Conservation (phyloP, 352 stramenopile species). For the Phytophthora megakarya region DNA sequence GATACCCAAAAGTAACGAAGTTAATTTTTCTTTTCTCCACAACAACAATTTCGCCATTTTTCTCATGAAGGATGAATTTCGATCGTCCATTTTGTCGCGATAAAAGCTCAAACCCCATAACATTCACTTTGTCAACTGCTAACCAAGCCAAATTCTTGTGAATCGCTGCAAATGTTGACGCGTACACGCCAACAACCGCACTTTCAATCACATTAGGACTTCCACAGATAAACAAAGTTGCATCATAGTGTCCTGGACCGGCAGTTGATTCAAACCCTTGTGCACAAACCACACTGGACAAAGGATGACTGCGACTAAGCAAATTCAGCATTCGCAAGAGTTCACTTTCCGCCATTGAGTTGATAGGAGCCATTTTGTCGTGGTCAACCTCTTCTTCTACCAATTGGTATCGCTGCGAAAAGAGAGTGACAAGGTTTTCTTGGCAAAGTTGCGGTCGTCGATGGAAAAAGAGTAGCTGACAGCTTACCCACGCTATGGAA, state of each 20-base stretch:
- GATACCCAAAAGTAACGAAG: conserved; percentile 56
- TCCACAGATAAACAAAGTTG: conserved; percentile 45
- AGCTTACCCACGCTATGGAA: conserved; percentile 58
- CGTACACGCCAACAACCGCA: conserved; percentile 47
- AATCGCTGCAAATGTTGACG: conserved; percentile 38
- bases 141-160: conserved; percentile 49
- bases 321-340: conserved; percentile 51
- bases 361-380: conserved; percentile 36
- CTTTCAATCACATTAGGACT: conserved; percentile 48
- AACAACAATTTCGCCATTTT: conserved; percentile 25
- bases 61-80: conserved; percentile 35
- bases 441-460: conserved; percentile 59
- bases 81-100: conserved; percentile 50
- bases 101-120: conserved; percentile 61
- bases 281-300: conserved; percentile 41
- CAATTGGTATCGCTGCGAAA: conserved; percentile 49
- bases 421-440: conserved; percentile 58
- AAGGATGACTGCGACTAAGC: conserved; percentile 49
- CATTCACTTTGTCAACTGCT: conserved; percentile 48
- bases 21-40: conserved; percentile 43
- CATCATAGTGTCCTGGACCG: conserved; percentile 28
- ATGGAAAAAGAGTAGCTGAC: conserved; percentile 57
- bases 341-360: conserved; percentile 59
- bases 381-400: conserved; percentile 25
- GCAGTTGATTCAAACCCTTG: conserved; percentile 50